Evolutionary conservation across 1,284 basidiomycete species (phyloP), one percentile per base, ranked within the genome.

Genomic region (Ceratobasidium sp.): DNA sequence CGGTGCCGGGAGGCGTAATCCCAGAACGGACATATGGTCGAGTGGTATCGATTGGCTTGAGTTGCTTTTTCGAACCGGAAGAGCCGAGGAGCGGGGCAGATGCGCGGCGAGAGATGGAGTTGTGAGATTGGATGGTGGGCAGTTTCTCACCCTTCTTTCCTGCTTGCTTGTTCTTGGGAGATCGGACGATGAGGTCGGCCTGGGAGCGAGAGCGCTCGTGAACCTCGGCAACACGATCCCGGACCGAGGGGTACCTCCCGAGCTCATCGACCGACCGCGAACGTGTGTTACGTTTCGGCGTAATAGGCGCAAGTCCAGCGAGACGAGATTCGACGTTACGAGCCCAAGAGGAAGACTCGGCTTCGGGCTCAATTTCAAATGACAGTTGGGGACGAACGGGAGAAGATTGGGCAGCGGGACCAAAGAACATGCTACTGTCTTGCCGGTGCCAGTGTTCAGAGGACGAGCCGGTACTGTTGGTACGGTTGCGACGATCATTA

Each of bases 21-120:
- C 71, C 61, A 38, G 59, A 46, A 2, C 61, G 71, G 13, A 57
- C 42, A 33, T 74, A 74, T 3, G 69, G 7, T 6, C 57, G 57
- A 59, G 65, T 56, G 15, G 67, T 69, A 26, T 69, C 67, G n/a
- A 57, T 69, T 33, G 52, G 67, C 67, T 69, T 69, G 1, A 57
- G 50, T 12, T 52, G 38, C 38, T 69, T 69, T 28, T 69, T 69
- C 9, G 67, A 52, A 3, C 40, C 50, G 50, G 52, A 66, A 13
- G 67, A 48, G 17, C 33, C 38, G 56, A 65, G 48, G 28, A 74
- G 61, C 12, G 71, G 71, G 7, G 71, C 71, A 12, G 71, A 74
- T 3, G 44, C 59, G 42, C 71, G 71, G 20, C 71, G 71, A 1
- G 71, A 3, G 48, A 74, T 42, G 23, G 71, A 74, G 61, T 59